Evolutionary conservation across 306 rosid genomes (phyloP), one percentile per base, ranked within the genome.

Genomic region (Abrus pulchellus): DNA sequence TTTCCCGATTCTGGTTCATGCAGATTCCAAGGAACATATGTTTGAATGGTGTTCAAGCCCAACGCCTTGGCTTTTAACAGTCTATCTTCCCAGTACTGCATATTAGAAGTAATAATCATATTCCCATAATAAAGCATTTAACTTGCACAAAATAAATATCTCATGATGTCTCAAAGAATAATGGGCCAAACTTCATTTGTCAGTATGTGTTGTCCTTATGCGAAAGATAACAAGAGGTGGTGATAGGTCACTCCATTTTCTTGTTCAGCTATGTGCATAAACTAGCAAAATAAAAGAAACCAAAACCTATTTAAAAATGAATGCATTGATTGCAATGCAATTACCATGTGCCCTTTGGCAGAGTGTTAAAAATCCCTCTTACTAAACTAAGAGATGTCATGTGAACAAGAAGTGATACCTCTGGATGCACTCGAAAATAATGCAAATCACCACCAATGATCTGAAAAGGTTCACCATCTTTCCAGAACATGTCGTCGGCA

Each of bases 81-180:
- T 85, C 99, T 93, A 84, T 95, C 98, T 76, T 95, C 98, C 99
- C 99, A 93, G 82, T 91, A 89, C 99, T 95, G 89, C 87, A 83
- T 68, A 63, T 54, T 68, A 80, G 72, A 75, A 78, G 62, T 30
- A 60, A 86, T 20, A 86, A 69, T 49, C 49, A 63, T 29, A 79
- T 6, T 29, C 69, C 71, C 14, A 43, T 60, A 80, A 57, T 53
- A 70, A 53, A 63, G 60, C 69, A 78, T 76, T 82, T 53, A 27
- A 83, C 80, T 72, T 77, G 61, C 72, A 72, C 38, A 78, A 32
- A 53, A 52, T 8, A 65, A 49, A 63, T 53, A 45, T 34, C 49
- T 44, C 64, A 43, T 71, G 49, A 55, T 13, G 53, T 54, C 54
- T 7, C 59, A 56, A 45, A 34, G 36, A 55, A 47, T 45, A 14